Percentiles rank a stretch among this genome's conserved stretches.
Evolutionary conservation across 2,329 filamentous ascomycete genomes (phyloP).

Genomic region (Ceratocystis variospora): DNA sequence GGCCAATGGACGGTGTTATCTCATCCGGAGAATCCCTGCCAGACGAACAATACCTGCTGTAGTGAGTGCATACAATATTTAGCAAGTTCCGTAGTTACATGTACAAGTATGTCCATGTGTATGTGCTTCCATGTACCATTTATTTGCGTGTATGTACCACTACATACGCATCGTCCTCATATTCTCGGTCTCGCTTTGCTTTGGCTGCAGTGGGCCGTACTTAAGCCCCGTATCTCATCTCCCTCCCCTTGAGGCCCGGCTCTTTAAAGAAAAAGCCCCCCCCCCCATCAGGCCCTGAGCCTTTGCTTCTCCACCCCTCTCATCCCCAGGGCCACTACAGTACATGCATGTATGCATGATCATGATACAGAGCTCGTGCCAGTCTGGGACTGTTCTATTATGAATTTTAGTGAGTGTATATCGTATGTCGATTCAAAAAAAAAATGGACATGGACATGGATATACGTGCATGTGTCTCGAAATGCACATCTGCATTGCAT

Average conservation of each 20-base stretch:
- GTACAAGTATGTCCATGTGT: neutral
- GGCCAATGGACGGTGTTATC: neutral
- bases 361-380: neutral
- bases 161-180: too few species aligned
- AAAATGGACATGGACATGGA: neutral
- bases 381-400: neutral
- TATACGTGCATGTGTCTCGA: neutral
- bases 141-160: too few species aligned
- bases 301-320: neutral
- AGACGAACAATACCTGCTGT: neutral
- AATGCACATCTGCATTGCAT: neutral
- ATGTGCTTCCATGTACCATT: neutral
- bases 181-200: too few species aligned
- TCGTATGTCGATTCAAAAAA: neutral
- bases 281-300: neutral
- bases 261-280: neutral
- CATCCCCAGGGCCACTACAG: neutral
- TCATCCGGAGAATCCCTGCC: neutral
- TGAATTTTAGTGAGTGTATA: neutral
- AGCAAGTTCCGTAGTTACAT: neutral
- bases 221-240: neutral
- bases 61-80: neutral
- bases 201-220: neutral
- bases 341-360: constrained; percentile 1
- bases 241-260: neutral